Evolutionary conservation across 371 early-diverging fungal genomes (phyloP).

Genomic region (Phascolomyces articulosus): DNA sequence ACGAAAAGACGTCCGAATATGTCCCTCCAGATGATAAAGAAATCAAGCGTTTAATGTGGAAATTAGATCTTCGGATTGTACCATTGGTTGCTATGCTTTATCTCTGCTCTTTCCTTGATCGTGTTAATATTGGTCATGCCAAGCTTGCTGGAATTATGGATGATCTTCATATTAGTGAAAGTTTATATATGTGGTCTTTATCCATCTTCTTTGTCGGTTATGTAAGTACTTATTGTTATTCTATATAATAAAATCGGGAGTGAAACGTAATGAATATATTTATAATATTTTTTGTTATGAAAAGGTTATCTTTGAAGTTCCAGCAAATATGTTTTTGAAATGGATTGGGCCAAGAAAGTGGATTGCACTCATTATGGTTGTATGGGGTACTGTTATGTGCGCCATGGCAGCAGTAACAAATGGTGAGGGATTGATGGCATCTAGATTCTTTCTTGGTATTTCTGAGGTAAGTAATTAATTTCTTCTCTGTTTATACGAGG

Average conservation of each 20-base stretch:
- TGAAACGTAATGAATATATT: neutral
- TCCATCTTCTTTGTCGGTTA: constrained; percentile 71
- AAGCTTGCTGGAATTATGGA: constrained; percentile 52
- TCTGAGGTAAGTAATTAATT: constrained; percentile 18
- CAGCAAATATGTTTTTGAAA: constrained; percentile 37
- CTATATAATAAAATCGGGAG: neutral
- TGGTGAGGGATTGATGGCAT: constrained; percentile 49
- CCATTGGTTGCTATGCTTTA: constrained; percentile 45
- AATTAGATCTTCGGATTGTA: constrained; percentile 19
- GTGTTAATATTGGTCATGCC: constrained; percentile 60
- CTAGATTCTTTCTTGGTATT: constrained; percentile 72
- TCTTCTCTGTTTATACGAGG: neutral
- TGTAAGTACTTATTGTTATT: constrained; percentile 25
- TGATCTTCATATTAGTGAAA: constrained; percentile 44
- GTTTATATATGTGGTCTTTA: constrained; percentile 57
- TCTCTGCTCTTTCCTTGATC: constrained; percentile 54
- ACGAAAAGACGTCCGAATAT: neutral
- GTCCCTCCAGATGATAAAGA: constrained; percentile 7
- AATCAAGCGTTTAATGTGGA: neutral
- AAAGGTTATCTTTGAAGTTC: constrained; percentile 7
- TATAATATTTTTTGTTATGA: neutral
- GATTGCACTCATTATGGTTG: constrained; percentile 12
- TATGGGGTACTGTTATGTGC: constrained; percentile 9
- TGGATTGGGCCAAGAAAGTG: constrained; percentile 62
- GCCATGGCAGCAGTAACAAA: constrained; percentile 34